These are phyloP conservation scores for Omphalea diandra DNA, from an alignment of 441 rosid genomes.

Conservation along the genomic window DNA sequence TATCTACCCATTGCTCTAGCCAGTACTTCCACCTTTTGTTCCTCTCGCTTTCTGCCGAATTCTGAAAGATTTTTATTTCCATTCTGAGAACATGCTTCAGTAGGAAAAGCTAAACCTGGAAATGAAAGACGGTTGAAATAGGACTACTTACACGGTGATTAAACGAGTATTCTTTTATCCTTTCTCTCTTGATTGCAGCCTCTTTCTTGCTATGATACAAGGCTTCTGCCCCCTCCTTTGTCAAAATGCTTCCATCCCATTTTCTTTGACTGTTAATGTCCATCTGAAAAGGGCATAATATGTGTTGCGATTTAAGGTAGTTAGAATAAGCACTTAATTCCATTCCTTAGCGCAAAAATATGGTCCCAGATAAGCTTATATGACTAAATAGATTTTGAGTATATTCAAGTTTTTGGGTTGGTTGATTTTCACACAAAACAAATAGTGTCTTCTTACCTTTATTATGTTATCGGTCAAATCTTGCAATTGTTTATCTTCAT, in stretches of 20 bases:
- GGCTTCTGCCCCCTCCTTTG: slow-evolving; percentile 75
- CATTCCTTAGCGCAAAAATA: neutral
- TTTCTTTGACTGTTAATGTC: slow-evolving; percentile 57
- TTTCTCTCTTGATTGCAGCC: slow-evolving; percentile 64
- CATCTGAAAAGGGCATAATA: slow-evolving; percentile 42
- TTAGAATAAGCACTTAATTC: neutral
- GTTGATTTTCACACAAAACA: no score
- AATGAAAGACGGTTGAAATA: neutral
- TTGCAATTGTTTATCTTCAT: slow-evolving; percentile 20
- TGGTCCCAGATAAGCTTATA: neutral
- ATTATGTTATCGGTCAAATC: slow-evolving; percentile 19
- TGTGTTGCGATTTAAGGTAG: neutral
- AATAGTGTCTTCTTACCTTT: neutral
- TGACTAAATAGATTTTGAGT: neutral
- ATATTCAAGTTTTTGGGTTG: no score
- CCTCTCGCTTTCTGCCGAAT: slow-evolving; percentile 76
- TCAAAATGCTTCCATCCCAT: slow-evolving; percentile 82
- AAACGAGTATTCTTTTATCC: slow-evolving; percentile 62
- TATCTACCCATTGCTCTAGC: slow-evolving; percentile 90
- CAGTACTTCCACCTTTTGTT: slow-evolving; percentile 74
- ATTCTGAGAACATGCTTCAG: neutral
- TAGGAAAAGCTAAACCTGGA: neutral
- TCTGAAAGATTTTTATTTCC: slow-evolving; percentile 38
- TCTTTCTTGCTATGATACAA: slow-evolving; percentile 63
- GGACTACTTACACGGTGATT: slow-evolving; percentile 55